Percentiles rank a stretch among this genome's conserved stretches.
Evolutionary conservation across 2,329 filamentous ascomycete genomes (phyloP).

Genomic region (Penicillium corylophilum): DNA sequence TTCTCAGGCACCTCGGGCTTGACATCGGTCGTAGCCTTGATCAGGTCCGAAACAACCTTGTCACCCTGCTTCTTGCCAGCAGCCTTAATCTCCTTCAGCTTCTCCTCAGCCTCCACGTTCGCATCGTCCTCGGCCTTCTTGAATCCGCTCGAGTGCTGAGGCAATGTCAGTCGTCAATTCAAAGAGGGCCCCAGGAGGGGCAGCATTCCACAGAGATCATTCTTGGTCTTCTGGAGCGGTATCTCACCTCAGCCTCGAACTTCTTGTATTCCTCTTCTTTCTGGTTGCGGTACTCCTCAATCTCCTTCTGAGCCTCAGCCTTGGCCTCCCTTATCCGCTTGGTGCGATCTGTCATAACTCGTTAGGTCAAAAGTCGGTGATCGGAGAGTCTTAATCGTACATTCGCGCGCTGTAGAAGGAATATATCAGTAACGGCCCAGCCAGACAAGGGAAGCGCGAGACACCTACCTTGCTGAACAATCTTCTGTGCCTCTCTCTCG

Average conservation of each 20-base stretch:
- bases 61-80: constrained; percentile 76
- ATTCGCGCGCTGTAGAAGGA: constrained; percentile 72
- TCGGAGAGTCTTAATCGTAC: constrained; percentile 50
- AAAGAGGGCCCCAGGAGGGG: not conserved
- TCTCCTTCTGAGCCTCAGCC: constrained; percentile 95
- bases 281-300: constrained; percentile 82
- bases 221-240: not conserved
- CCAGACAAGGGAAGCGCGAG: not conserved
- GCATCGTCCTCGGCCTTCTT: constrained; percentile 76
- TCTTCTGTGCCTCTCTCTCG: constrained; percentile 97
- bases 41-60: constrained; percentile 77
- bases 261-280: constrained; percentile 96
- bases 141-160: constrained; percentile 88
- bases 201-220: not conserved
- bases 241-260: constrained; percentile 74
- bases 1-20: constrained; percentile 66
- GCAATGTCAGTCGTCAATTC: not conserved
- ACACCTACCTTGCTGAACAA: constrained; percentile 85
- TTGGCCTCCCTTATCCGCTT: constrained; percentile 97
- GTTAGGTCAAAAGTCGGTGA: constrained; percentile 11
- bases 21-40: constrained; percentile 81
- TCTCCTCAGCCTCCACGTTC: constrained; percentile 73
- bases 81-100: constrained; percentile 78
- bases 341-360: constrained; percentile 67
- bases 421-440: constrained; percentile 21